Percentiles rank a stretch among this genome's conserved stretches.
Conservation (phyloP, 345 rosid species). For the Eucalyptus coolabah region DNA sequence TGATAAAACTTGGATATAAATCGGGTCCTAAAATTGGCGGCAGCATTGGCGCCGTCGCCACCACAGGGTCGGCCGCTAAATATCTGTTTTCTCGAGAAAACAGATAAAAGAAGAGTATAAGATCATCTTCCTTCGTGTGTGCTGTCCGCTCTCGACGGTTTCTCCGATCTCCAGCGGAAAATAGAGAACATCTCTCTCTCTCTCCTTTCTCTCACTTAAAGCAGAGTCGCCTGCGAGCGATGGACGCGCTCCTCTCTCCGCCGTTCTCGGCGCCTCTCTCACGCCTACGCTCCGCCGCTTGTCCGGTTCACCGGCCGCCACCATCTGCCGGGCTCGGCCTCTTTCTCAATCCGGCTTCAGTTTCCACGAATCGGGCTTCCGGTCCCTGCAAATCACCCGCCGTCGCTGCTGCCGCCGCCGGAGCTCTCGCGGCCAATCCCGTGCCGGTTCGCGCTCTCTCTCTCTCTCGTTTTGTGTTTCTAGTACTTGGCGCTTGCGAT, state of each 20-base stretch:
- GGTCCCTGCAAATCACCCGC: constrained; percentile 8
- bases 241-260: neutral
- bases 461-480: neutral
- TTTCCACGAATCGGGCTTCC: neutral
- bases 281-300: neutral
- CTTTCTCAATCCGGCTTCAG: neutral
- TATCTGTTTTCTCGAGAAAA: too few species aligned
- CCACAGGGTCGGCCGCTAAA: too few species aligned
- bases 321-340: neutral
- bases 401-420: neutral
- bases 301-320: neutral
- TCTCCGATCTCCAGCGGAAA: too few species aligned
- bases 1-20: too few species aligned
- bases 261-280: neutral
- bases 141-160: too few species aligned
- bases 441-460: constrained; percentile 21
- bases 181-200: too few species aligned
- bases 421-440: constrained; percentile 27
- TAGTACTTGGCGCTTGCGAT: neutral
- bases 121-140: too few species aligned
- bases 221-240: neutral
- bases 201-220: neutral
- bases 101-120: too few species aligned
- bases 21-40: too few species aligned
- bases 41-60: too few species aligned